A percentile compares a stretch with the other conserved stretches of the same genome.
Conservation (phyloP, 1,284 basidiomycete species). For the Moesziomyces parantarcticus region DNA sequence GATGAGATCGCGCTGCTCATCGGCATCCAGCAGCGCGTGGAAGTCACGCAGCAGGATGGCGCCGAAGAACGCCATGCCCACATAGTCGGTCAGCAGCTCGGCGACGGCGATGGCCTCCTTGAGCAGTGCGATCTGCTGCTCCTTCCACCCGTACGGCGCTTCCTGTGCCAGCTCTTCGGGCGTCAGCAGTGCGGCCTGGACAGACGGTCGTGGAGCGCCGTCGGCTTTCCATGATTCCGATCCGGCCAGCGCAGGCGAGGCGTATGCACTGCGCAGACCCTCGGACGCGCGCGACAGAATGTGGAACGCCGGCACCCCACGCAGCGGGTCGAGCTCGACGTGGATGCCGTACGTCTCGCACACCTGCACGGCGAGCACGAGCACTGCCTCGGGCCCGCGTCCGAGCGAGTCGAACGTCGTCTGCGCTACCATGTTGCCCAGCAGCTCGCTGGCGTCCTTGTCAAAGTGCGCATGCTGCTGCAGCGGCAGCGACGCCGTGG, state of each 20-base stretch:
- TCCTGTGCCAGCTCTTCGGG: conserved; percentile 46
- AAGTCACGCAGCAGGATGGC: conserved; percentile 52
- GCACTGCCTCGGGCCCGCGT: conserved; percentile 51
- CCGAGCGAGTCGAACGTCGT: conserved; percentile 35
- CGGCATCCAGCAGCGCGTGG: conserved; percentile 32
- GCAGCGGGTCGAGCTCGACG: conserved; percentile 55
- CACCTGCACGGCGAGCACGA: conserved; percentile 61
- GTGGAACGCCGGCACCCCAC: conserved; percentile 52
- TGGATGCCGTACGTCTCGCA: conserved; percentile 66
- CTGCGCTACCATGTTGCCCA: conserved; percentile 50
- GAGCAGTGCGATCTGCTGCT: conserved; percentile 88
- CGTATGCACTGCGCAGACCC: conserved; percentile 43
- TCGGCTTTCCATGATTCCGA: conserved; percentile 24
- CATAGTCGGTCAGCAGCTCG: conserved; percentile 85
- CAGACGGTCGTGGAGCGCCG: not conserved
- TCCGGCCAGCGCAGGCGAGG: conserved; percentile 27
- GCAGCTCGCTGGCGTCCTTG: conserved; percentile 15
- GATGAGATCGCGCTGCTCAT: conserved; percentile 59
- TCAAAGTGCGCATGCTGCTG: conserved; percentile 29
- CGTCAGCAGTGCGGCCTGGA: conserved; percentile 16
- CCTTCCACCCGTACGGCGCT: conserved; percentile 83
- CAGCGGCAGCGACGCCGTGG: conserved; percentile 30
- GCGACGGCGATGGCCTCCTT: conserved; percentile 89
- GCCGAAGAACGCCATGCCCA: conserved; percentile 54
- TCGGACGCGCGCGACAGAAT: conserved; percentile 53